These are phyloP conservation scores for Entophlyctis helioformis DNA, from an alignment of 192 early-diverging fungal species.

Conservation along the genomic window DNA sequence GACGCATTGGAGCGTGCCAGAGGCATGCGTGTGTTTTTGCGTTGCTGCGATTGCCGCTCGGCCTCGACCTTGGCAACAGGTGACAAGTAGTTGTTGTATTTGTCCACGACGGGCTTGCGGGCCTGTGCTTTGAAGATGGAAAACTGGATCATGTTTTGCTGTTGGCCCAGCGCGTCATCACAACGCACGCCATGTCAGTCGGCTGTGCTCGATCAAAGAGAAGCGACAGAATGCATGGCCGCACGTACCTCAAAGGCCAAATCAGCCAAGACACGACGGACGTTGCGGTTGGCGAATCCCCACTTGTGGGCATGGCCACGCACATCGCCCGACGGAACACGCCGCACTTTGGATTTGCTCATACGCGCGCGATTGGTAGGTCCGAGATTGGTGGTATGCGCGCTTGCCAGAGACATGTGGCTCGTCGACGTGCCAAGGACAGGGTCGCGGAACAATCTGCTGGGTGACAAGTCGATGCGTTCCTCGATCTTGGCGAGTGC, in stretches of 20 bases:
- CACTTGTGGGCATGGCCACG: constrained; percentile 16
- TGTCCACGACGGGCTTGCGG: constrained; percentile 2
- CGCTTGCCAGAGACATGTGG: background rate
- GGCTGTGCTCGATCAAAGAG: no score
- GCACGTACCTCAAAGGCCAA: constrained; percentile 33
- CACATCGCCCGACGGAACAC: no score
- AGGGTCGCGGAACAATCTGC: constrained; percentile 8
- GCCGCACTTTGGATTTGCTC: no score
- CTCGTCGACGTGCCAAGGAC: background rate
- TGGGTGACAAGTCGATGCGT: constrained; percentile 1
- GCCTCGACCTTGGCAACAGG: constrained; percentile 14
- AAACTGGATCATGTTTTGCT: no score
- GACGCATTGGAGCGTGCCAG: background rate
- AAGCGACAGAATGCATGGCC: background rate
- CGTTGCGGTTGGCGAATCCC: constrained; percentile 13
- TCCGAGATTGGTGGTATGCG: background rate
- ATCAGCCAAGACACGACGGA: constrained; percentile 32
- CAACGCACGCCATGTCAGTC: no score
- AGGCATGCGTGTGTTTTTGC: background rate
- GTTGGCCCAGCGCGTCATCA: no score
- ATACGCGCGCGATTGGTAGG: no score
- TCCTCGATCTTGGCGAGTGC: constrained; percentile 15
- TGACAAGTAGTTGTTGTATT: constrained; percentile 14
- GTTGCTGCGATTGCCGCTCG: constrained; percentile 6
- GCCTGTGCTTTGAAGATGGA: background rate